A percentile compares a stretch with the other conserved stretches of the same genome.
These are phyloP conservation scores for Hyaloperonospora arabidopsidis DNA, from an alignment of 352 stramenopile species.

Conservation along the genomic window DNA sequence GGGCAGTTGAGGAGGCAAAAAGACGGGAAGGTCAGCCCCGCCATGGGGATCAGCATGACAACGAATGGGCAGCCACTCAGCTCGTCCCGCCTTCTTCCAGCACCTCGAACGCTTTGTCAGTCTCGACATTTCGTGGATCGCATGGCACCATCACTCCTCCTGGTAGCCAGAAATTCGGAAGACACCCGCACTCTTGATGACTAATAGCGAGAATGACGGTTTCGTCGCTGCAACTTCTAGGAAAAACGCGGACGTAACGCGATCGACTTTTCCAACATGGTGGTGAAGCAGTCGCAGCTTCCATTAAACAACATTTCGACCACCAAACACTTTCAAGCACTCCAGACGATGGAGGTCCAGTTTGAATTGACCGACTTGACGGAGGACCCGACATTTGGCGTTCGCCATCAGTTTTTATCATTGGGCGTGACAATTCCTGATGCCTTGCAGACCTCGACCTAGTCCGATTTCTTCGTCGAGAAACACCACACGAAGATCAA, in stretches of 20 bases:
- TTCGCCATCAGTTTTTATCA: background rate
- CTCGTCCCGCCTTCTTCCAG: background rate
- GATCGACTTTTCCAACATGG: too few species aligned
- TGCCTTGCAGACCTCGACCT: background rate
- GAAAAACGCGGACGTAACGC: background rate
- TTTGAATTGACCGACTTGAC: background rate
- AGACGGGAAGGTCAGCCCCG: too few species aligned
- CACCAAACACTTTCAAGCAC: background rate
- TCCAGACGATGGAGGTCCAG: background rate
- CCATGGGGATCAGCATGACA: background rate
- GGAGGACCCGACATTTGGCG: too few species aligned
- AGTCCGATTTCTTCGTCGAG: background rate
- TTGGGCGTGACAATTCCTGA: background rate
- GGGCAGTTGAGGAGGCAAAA: background rate
- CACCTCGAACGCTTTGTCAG: background rate
- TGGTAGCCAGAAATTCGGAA: background rate
- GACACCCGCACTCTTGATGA: background rate
- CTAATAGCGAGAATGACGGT: background rate
- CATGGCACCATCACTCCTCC: background rate
- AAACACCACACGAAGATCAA: slow-evolving; percentile 1
- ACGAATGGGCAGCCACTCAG: background rate
- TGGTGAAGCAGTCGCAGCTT: background rate
- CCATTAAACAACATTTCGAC: background rate
- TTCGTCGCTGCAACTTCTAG: background rate
- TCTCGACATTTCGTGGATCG: background rate